Percentiles rank a stretch among this genome's conserved stretches.
Evolutionary conservation across 495 filamentous ascomycete genomes (phyloP).

Genomic region (Xylaria sp.): DNA sequence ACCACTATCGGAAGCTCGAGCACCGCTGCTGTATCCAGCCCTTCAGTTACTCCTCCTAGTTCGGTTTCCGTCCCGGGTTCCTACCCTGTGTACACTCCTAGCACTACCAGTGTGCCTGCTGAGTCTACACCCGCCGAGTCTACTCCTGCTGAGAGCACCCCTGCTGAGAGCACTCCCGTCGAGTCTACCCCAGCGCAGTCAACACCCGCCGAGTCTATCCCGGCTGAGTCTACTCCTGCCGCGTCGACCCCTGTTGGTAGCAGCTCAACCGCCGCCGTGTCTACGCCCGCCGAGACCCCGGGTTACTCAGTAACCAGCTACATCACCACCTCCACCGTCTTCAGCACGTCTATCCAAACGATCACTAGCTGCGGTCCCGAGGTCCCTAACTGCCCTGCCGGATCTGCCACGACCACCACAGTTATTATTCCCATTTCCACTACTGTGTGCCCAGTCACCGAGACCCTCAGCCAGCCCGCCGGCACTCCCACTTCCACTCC

Average conservation of each 20-base stretch:
- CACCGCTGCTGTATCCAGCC: slow-evolving; percentile 25
- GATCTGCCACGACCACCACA: slow-evolving; percentile 57
- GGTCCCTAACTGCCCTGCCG: slow-evolving; percentile 65
- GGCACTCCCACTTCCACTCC: slow-evolving; percentile 27
- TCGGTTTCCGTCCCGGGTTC: slow-evolving; percentile 27
- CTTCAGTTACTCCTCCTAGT: slow-evolving; percentile 4
- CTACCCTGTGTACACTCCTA: slow-evolving; percentile 27
- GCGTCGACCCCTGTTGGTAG: slow-evolving; percentile 25
- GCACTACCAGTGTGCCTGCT: slow-evolving; percentile 22
- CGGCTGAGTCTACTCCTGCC: slow-evolving; percentile 32
- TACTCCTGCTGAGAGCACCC: not conserved
- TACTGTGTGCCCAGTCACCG: slow-evolving; percentile 61
- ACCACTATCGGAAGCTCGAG: slow-evolving; percentile 24
- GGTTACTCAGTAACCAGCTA: slow-evolving; percentile 44
- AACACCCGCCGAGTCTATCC: slow-evolving; percentile 33
- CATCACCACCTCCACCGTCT: slow-evolving; percentile 66
- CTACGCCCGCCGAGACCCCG: slow-evolving; percentile 28
- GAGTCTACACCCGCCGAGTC: slow-evolving; percentile 12
- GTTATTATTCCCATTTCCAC: slow-evolving; percentile 68
- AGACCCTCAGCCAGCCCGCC: slow-evolving; percentile 43
- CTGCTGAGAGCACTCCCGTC: slow-evolving; percentile 12
- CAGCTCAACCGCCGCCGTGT: slow-evolving; percentile 39
- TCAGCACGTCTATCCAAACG: slow-evolving; percentile 63
- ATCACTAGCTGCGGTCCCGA: slow-evolving; percentile 65
- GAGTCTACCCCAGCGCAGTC: slow-evolving; percentile 14